phyloP scores from a whole-genome alignment of 2,329 filamentous ascomycete species.

The Penicillium sumatraense region DNA sequence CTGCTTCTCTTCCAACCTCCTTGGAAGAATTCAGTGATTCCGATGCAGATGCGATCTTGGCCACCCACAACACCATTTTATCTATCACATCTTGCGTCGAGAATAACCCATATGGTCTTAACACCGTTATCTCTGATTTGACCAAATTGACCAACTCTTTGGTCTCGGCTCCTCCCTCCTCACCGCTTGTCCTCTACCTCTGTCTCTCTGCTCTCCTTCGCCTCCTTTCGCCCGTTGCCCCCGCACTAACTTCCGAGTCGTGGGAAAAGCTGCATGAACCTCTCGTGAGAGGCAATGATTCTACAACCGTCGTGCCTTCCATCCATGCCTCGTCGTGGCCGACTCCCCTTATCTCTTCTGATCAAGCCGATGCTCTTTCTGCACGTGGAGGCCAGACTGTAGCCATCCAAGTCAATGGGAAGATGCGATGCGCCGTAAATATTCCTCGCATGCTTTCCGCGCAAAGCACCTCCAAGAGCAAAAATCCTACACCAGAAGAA shows the following conservation, averaged over 20 bases:
- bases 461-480: constrained; percentile 31
- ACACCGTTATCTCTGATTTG: constrained; percentile 81
- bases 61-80: constrained; percentile 68
- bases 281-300: constrained; percentile 17
- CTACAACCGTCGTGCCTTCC: constrained; percentile 25
- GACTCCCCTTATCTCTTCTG: constrained; percentile 40
- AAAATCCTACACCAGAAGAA: constrained; percentile 41
- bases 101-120: constrained; percentile 74
- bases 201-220: constrained; percentile 65
- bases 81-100: constrained; percentile 72
- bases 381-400: constrained; percentile 56
- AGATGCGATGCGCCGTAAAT: constrained; percentile 69
- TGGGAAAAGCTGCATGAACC: constrained; percentile 65
- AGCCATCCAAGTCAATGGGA: constrained; percentile 81
- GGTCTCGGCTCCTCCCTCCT: constrained; percentile 49
- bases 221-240: constrained; percentile 78
- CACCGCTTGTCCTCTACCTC: constrained; percentile 44
- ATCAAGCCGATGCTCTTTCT: constrained; percentile 49
- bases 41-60: constrained; percentile 61
- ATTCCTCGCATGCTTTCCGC: constrained; percentile 59
- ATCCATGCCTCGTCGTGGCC: constrained; percentile 64
- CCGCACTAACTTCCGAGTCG: constrained; percentile 80
- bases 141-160: constrained; percentile 79
- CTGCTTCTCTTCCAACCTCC: constrained; percentile 29
- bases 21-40: constrained; percentile 38